A percentile compares a stretch with the other conserved stretches of the same genome.
phyloP scores from a whole-genome alignment of 768 basidiomycete species.

The Gautieria morchelliformis region DNA sequence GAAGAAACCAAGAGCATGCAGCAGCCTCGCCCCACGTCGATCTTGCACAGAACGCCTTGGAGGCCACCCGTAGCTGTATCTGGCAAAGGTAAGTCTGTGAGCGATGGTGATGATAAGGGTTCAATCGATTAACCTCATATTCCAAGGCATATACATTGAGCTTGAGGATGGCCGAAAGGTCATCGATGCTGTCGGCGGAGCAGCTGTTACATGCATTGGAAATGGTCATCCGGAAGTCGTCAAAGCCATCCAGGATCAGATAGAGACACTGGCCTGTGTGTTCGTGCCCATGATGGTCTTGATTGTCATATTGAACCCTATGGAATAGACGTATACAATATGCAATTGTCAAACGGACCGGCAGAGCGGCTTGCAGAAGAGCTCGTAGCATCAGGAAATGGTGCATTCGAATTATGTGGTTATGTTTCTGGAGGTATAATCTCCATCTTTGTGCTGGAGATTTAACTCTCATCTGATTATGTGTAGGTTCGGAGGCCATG shows the following conservation, averaged over 20 bases:
- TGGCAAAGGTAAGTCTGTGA: conserved; percentile 15
- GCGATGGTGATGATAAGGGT: not conserved
- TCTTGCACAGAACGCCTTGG: conserved; percentile 69
- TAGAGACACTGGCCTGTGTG: conserved; percentile 70
- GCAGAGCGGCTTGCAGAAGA: conserved; percentile 70
- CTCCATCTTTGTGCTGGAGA: not conserved
- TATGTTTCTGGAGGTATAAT: conserved; percentile 67
- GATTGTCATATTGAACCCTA: not conserved
- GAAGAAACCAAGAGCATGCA: no score
- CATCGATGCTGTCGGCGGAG: conserved; percentile 78
- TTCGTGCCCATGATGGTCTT: conserved; percentile 9
- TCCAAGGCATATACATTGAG: conserved; percentile 60
- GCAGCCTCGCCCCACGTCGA: conserved; percentile 21
- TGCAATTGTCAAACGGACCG: conserved; percentile 73
- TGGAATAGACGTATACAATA: conserved; percentile 69
- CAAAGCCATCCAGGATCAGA: conserved; percentile 69
- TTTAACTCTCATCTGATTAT: not conserved
- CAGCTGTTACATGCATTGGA: conserved; percentile 75
- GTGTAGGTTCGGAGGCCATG: conserved; percentile 78
- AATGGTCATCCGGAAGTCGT: conserved; percentile 62
- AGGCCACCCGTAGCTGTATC: conserved; percentile 56
- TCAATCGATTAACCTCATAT: not conserved
- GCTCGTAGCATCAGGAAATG: conserved; percentile 55
- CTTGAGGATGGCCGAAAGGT: conserved; percentile 60
- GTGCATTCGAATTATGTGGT: conserved; percentile 62